Base-by-base conservation (phyloP, 2,329 filamentous ascomycete genomes). In the Chrysosporium queenslandicum region DNA sequence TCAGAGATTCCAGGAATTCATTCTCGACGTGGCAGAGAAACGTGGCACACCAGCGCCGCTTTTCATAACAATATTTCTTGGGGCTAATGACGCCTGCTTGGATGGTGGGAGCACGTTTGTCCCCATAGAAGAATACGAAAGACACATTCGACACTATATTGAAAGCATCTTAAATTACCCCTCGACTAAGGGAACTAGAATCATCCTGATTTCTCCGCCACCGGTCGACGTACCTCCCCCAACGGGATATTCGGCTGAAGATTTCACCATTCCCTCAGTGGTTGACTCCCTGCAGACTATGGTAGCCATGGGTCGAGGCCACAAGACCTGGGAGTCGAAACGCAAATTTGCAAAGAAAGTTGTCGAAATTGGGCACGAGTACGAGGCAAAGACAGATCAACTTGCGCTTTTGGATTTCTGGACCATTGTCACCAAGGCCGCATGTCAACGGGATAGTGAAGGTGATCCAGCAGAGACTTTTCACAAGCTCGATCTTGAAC, bases 31-130 rank as follows among this genome's bases (percentile, higher is more conserved):
- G 5, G 53, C 52, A n/a, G 40, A 55, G 29, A 50, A 53, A 47
- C 53, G 56, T 12, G 56, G 57, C 18, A 29, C 52, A 2, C 56
- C 56, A 12, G 56, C 53, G n/a, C 68, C 65, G 4, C 60, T 70
- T 21, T 61, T 71, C 50, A 60, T 71, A 55, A 69, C 66, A 16
- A 69, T 71, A 53, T 68, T 69, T 52, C 52, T 71, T 7, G 68
- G 69, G 34, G 68, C 66, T 23, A 70, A 71, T 46, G 68, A 71
- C 50, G 67, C 68, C 21, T 68, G 64, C 53, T 53, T 68, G 25
- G 40, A 60, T n/a, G 49, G 49, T 23, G 12, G 7, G 18, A 48
- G 39, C 30, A 61, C 62, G 34, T 61, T 63, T 32, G 65, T 70
- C 1, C 64, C 68, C 2, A 56, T 69, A 23, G 54, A 57, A 2